Evolutionary conservation across 2,329 filamentous ascomycete species (phyloP), one percentile per base, ranked within the genome.

Genomic region (Orbilia brochopaga): DNA sequence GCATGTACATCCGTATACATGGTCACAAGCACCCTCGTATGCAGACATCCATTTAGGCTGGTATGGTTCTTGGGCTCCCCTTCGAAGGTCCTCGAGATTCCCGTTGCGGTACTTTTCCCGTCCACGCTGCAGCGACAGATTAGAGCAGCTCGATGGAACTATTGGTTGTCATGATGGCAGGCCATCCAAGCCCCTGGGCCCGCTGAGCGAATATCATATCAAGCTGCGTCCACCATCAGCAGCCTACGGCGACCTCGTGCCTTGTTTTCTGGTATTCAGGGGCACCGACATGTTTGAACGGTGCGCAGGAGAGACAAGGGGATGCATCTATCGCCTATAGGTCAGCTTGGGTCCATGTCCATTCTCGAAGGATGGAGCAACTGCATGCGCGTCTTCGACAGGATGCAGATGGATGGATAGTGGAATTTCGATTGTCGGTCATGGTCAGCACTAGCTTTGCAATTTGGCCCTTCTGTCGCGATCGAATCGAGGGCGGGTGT

Each of bases 161-260:
- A 70, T 70, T 70, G 66, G 66, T 59, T 59, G 59, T 48, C 66
- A 64, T 37, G 46, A 59, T 53, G 44, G 44, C 54, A 52, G 54
- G 59, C 42, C 54, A 59, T 55, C 66, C 66, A 64, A 64, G 54
- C 58, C 59, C 66, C 66, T 70, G 66, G 66, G 59, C 58, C 37
- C 53, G 58, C 66, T 60, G 66, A 70, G 48, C 48, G 23, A 62
- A 24, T 42, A 57, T 27, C 53, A 62, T n/a, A n/a, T n/a, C n/a
- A n/a, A n/a, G n/a, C n/a, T n/a, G n/a, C n/a, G n/a, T n/a, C n/a
- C n/a, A 32, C 23, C 42, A 61, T 48, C 46, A 42, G 46, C 23
- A 50, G 46, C 44, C 46, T 48, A 70, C 59, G 58, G 66, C 64
- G 64, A 63, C 58, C 58, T 70, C 53, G 55, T 52, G 46, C 53